Conservation (phyloP, 148 eudicot species). For the Diospyros lotus region DNA sequence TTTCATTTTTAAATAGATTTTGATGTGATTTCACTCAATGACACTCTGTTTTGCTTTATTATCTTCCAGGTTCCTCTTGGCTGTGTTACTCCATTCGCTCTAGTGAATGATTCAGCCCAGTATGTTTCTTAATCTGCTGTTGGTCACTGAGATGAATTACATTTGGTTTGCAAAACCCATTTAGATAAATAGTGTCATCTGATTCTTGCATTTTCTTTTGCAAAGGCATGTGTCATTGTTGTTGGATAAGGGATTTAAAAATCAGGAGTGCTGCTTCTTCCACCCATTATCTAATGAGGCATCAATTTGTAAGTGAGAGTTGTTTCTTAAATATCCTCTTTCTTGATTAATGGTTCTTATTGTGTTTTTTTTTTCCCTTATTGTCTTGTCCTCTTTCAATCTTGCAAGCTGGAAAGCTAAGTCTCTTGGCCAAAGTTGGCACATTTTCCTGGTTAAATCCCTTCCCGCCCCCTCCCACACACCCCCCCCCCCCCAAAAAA, state of each 20-base stretch:
- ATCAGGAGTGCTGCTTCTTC: constrained; percentile 62
- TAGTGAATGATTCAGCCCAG: constrained; percentile 87
- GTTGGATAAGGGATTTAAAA: constrained; percentile 71
- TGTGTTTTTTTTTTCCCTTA: too few relatives aligned
- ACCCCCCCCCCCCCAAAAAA: too few relatives aligned
- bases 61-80: constrained; percentile 75
- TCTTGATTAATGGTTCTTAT: too few relatives aligned
- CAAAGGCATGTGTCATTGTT: constrained; percentile 38
- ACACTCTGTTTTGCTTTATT: constrained; percentile 20
- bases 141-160: constrained; percentile 3
- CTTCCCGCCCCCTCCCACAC: too few relatives aligned
- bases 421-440: too few relatives aligned
- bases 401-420: too few relatives aligned
- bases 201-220: constrained; percentile 14
- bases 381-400: too few relatives aligned
- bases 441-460: too few relatives aligned
- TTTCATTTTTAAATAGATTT: neutral
- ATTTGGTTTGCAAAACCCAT: neutral
- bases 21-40: constrained; percentile 4
- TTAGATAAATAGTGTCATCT: neutral
- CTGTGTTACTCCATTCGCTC: constrained; percentile 91
- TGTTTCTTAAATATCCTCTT: neutral
- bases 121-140: constrained; percentile 20
- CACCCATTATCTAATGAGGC: constrained; percentile 86
- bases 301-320: constrained; percentile 57